Evolutionary conservation across 1,284 basidiomycete species (phyloP).

Genomic region (Tetrapyrgos nigripes): DNA sequence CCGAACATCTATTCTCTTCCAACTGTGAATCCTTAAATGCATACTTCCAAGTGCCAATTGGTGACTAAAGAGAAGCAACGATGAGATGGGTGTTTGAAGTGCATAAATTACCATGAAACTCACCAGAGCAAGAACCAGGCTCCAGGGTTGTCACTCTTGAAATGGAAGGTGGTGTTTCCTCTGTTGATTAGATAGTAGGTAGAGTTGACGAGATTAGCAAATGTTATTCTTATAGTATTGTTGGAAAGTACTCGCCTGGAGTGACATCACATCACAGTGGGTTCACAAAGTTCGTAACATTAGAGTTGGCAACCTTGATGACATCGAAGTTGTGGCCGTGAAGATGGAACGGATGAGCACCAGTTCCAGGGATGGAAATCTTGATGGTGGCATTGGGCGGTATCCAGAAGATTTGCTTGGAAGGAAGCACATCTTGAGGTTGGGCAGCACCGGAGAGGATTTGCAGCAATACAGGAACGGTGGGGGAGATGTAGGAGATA

Average conservation of each 20-base stretch:
- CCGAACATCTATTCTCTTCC: neutral
- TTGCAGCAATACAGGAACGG: slow-evolving; percentile 44
- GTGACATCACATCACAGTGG: slow-evolving; percentile 43
- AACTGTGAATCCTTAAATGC: neutral
- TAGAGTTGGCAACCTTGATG: slow-evolving; percentile 29
- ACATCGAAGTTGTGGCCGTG: slow-evolving; percentile 46
- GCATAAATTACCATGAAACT: slow-evolving; percentile 2
- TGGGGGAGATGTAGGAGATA: slow-evolving; percentile 39
- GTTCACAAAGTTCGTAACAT: slow-evolving; percentile 35
- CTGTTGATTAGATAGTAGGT: slow-evolving; percentile 34
- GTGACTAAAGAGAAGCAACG: slow-evolving; percentile 25
- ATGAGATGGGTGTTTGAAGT: neutral
- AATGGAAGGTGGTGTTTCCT: slow-evolving; percentile 40
- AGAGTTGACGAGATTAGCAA: neutral
- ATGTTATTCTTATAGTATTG: neutral
- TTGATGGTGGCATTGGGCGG: slow-evolving; percentile 38
- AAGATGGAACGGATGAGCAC: slow-evolving; percentile 45
- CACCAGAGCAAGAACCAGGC: slow-evolving; percentile 48
- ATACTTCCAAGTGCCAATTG: slow-evolving; percentile 43
- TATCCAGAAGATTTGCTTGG: slow-evolving; percentile 33
- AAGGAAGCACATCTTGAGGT: slow-evolving; percentile 41
- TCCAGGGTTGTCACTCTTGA: slow-evolving; percentile 40
- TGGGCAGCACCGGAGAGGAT: slow-evolving; percentile 43
- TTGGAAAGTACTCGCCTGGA: slow-evolving; percentile 9
- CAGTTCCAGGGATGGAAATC: slow-evolving; percentile 40